Base-by-base conservation (phyloP, 345 rosid species). In the Brassica rapa region DNA sequence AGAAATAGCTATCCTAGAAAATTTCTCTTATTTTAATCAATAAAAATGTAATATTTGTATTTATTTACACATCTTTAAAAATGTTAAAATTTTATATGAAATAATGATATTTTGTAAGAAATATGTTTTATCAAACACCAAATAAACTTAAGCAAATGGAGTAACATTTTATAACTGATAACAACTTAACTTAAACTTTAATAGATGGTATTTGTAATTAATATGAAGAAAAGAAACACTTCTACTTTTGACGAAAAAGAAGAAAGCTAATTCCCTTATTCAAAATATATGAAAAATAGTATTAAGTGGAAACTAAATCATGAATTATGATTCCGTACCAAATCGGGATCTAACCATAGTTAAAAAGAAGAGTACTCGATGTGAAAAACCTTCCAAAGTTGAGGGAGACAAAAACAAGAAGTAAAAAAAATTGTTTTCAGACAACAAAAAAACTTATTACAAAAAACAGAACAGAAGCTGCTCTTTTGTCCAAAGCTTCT, bases 401-500 rank as follows among this genome's bases (percentile, higher is more conserved):
- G 83, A 80, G 55, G 83, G 83, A 80, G 83, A 71, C 83, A 80
- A 80, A 70, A 69, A 69, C 27, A 79, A 66, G 4, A 68, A 63
- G 11, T 41, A 57, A 73, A 41, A 37, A 1, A 0, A 0, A 2
- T 59, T 6, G 24, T 57, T 73, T 25, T 67, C 11, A 43, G 12
- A 19, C 4, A 35, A 14, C 39, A 51, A 27, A 5, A 15, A n/a
- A 5, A 43, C 21, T 46, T 41, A 29, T 29, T 37, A 7, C 61
- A 65, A 61, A 51, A 30, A 68, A 62, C 66, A 80, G 83, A 81
- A 81, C 83, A 81, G 83, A 81, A 81, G 83, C 80, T 81, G 73
- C 83, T 81, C 27, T 81, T 75, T 81, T 81, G 83, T 81, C 83
- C 80, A 81, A 71, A 66, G 73, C 80, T 64, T 65, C 80, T 75